Evolutionary conservation across 768 basidiomycete genomes (phyloP).

Genomic region (Omphalotus guepiniiformis): DNA sequence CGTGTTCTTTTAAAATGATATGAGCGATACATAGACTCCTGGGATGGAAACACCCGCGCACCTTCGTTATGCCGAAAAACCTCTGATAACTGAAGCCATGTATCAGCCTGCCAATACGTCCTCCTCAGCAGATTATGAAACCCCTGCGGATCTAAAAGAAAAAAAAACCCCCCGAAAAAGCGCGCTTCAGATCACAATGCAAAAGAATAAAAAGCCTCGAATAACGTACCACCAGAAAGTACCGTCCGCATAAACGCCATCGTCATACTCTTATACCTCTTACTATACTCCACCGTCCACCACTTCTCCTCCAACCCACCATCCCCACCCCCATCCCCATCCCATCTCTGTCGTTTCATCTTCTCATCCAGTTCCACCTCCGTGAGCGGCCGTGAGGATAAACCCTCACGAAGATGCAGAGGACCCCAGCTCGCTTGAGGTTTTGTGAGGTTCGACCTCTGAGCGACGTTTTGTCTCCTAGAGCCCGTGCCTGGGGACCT

Average conservation of each 20-base stretch:
- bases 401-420: slow-evolving; percentile 63
- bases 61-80: slow-evolving; percentile 87
- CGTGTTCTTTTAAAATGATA: slow-evolving; percentile 71
- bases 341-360: slow-evolving; percentile 34
- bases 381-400: slow-evolving; percentile 57
- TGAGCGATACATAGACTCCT: too few species aligned
- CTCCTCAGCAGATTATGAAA: slow-evolving; percentile 73
- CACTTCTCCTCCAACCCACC: slow-evolving; percentile 71
- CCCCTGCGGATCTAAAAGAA: slow-evolving; percentile 61
- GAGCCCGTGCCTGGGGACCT: slow-evolving; percentile 29
- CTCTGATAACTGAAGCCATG: slow-evolving; percentile 81
- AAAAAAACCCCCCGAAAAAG: not conserved
- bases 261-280: slow-evolving; percentile 78
- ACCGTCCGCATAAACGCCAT: slow-evolving; percentile 79
- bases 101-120: slow-evolving; percentile 91
- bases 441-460: slow-evolving; percentile 71
- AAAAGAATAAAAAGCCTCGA: slow-evolving; percentile 20
- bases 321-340: slow-evolving; percentile 15
- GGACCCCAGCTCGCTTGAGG: slow-evolving; percentile 77
- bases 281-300: slow-evolving; percentile 88
- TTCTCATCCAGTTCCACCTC: slow-evolving; percentile 49
- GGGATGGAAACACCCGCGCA: too few species aligned
- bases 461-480: slow-evolving; percentile 37
- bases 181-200: too few species aligned
- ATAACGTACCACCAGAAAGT: slow-evolving; percentile 78